These are phyloP conservation scores for Exophiala xenobiotica DNA, from an alignment of 2,329 filamentous ascomycete species.

Conservation along the genomic window DNA sequence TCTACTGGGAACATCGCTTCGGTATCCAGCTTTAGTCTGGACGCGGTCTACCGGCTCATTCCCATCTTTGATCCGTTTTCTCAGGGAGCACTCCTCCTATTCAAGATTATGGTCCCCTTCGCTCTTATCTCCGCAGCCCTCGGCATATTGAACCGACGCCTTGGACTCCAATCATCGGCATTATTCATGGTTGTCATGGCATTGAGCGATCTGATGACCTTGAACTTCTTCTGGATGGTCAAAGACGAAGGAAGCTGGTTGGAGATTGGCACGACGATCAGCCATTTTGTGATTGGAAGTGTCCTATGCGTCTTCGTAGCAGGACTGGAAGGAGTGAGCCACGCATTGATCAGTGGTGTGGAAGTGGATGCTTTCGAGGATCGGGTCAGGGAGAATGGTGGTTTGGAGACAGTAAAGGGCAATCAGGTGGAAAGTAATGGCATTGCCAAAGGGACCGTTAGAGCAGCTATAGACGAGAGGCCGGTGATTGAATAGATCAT, in stretches of 20 bases:
- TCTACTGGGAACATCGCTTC: slow-evolving; percentile 95
- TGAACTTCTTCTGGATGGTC: slow-evolving; percentile 98
- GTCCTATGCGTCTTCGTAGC: slow-evolving; percentile 88
- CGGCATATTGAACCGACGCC: slow-evolving; percentile 81
- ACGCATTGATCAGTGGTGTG: slow-evolving; percentile 76
- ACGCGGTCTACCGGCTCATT: slow-evolving; percentile 81
- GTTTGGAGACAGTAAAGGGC: slow-evolving; percentile 8
- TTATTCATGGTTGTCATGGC: slow-evolving; percentile 95
- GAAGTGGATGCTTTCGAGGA: slow-evolving; percentile 46
- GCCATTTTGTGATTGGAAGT: slow-evolving; percentile 91
- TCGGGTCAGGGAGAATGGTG: slow-evolving; percentile 11
- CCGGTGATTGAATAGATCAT: slow-evolving; percentile 15
- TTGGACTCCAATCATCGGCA: slow-evolving; percentile 82
- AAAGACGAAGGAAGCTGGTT: slow-evolving; percentile 96
- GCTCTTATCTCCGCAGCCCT: slow-evolving; percentile 88
- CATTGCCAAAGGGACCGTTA: background rate
- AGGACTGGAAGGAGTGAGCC: slow-evolving; percentile 79
- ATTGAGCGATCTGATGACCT: slow-evolving; percentile 82
- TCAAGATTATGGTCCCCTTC: slow-evolving; percentile 93
- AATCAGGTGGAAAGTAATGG: slow-evolving; percentile 4
- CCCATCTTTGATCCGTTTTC: slow-evolving; percentile 93
- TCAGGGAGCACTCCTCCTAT: slow-evolving; percentile 78
- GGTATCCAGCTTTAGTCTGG: slow-evolving; percentile 86
- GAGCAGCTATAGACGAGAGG: slow-evolving; percentile 7
- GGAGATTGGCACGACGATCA: slow-evolving; percentile 96